Percentiles rank a stretch among this genome's conserved stretches.
These are phyloP conservation scores for Cucumis cinereus DNA, from an alignment of 306 rosid species.

Conservation along the genomic window DNA sequence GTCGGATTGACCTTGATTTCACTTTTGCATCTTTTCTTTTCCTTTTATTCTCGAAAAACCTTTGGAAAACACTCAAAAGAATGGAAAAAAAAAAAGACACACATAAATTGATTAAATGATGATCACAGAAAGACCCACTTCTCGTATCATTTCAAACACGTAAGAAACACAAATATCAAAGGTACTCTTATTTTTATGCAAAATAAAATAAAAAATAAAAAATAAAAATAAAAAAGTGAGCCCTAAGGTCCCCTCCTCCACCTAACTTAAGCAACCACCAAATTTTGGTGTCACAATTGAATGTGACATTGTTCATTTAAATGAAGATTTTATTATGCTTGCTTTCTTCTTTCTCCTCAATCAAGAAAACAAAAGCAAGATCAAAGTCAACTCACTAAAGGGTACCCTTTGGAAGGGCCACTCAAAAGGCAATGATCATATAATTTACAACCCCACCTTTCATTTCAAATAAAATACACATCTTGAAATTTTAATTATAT, in stretches of 20 bases:
- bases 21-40: background rate
- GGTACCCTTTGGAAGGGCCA: background rate
- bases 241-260: background rate
- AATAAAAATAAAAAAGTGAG: too few species aligned
- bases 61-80: background rate
- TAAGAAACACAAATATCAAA: background rate
- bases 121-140: background rate
- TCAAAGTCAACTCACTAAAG: slow-evolving; percentile 5
- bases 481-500: background rate
- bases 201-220: too few species aligned
- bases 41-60: background rate
- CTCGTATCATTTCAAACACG: background rate
- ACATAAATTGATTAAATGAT: background rate
- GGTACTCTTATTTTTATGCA: background rate
- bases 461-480: background rate
- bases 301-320: background rate
- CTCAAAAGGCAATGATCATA: background rate
- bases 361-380: background rate
- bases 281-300: background rate
- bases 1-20: background rate
- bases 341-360: background rate
- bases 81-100: too few species aligned
- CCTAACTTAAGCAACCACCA: background rate
- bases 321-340: background rate
- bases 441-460: background rate